Evolutionary conservation across 1,284 basidiomycete genomes (phyloP).

Genomic region (Gomphus sp.): DNA sequence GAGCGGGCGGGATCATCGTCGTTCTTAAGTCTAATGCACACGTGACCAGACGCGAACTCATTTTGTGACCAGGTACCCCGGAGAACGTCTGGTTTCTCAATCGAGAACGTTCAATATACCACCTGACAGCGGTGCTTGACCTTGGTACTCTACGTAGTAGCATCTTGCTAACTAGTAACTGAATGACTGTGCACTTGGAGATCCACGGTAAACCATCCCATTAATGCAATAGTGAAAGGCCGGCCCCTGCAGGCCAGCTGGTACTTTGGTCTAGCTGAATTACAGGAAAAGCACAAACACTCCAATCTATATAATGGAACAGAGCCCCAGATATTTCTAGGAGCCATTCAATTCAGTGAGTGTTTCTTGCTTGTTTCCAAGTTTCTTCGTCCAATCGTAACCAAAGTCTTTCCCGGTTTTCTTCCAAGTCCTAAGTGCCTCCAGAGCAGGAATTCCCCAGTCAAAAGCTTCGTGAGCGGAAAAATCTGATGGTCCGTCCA

Average conservation of each 20-base stretch:
- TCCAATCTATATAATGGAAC: neutral
- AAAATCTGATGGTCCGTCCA: conserved; percentile 57
- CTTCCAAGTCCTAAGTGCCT: conserved; percentile 59
- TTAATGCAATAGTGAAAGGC: too few species aligned
- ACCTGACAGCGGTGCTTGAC: too few species aligned
- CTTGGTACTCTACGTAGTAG: too few species aligned
- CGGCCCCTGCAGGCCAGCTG: too few species aligned
- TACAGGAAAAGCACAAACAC: neutral
- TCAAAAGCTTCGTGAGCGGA: conserved; percentile 52
- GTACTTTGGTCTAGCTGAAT: too few species aligned
- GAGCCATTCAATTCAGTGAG: neutral
- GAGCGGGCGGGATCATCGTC: neutral
- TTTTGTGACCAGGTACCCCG: too few species aligned
- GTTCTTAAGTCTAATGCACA: neutral
- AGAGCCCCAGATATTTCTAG: neutral
- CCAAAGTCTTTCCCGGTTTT: conserved; percentile 8
- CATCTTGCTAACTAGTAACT: too few species aligned
- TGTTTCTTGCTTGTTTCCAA: neutral
- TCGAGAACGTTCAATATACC: too few species aligned
- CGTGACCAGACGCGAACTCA: conserved; percentile 7
- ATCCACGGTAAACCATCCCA: too few species aligned
- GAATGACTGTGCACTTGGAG: too few species aligned
- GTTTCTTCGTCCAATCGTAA: conserved; percentile 11
- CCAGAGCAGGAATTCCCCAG: conserved; percentile 69
- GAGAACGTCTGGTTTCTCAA: too few species aligned